phyloP scores from a whole-genome alignment of 805 yeast species.

The Ascoidea rubescens region DNA sequence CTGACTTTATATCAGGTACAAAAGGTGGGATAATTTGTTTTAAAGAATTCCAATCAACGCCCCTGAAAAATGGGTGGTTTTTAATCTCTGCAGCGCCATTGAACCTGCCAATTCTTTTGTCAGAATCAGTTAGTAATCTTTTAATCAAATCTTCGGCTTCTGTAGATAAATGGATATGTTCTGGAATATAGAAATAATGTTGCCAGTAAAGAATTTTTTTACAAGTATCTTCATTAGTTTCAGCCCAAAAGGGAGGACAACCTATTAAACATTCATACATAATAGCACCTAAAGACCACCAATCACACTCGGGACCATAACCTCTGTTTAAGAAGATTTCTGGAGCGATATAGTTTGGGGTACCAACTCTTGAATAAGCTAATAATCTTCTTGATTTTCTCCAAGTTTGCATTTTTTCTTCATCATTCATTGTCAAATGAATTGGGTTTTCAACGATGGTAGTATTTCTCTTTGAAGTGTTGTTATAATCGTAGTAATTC shows the following conservation, averaged over 20 bases:
- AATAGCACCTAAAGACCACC: slow-evolving; percentile 39
- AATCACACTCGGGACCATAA: slow-evolving; percentile 37
- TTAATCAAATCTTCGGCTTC: slow-evolving; percentile 33
- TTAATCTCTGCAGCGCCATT: slow-evolving; percentile 36
- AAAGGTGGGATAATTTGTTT: slow-evolving; percentile 34
- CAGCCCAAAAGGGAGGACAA: slow-evolving; percentile 38
- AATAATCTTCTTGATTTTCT: slow-evolving; percentile 30
- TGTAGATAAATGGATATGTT: slow-evolving; percentile 30
- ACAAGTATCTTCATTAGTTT: slow-evolving; percentile 35
- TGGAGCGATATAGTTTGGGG: slow-evolving; percentile 12
- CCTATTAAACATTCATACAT: slow-evolving; percentile 39
- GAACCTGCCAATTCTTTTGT: slow-evolving; percentile 28
- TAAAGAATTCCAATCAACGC: slow-evolving; percentile 36
- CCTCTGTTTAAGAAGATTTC: slow-evolving; percentile 24
- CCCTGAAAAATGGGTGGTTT: slow-evolving; percentile 34
- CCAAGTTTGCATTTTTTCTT: slow-evolving; percentile 40
- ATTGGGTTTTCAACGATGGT: slow-evolving; percentile 58
- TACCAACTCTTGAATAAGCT: slow-evolving; percentile 37
- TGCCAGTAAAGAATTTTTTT: slow-evolving; percentile 35
- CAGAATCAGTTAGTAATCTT: slow-evolving; percentile 26
- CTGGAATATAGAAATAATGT: slow-evolving; percentile 32
- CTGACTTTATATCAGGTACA: slow-evolving; percentile 30
- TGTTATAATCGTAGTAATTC: neutral
- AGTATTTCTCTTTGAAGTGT: slow-evolving; percentile 41
- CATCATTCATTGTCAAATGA: slow-evolving; percentile 29